phyloP scores from a whole-genome alignment of 2,329 filamentous ascomycete species.

The Lachnum nothofagi region DNA sequence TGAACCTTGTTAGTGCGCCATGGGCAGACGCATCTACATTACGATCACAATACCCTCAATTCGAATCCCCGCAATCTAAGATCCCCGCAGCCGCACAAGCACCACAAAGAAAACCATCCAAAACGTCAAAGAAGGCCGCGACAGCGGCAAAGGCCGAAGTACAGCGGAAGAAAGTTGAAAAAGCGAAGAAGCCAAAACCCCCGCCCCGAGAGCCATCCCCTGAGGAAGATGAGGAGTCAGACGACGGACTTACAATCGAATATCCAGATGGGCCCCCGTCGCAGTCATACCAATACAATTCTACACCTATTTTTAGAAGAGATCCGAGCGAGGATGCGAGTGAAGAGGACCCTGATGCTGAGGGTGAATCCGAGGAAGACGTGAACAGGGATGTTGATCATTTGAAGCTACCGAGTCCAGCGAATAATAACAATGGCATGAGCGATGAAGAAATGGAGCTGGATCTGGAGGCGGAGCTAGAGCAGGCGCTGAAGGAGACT shows the following conservation, averaged over 20 bases:
- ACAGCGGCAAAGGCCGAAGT: constrained; percentile 28
- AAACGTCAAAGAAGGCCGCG: constrained; percentile 26
- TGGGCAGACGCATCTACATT: constrained; percentile 61
- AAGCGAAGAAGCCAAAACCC: constrained; percentile 33
- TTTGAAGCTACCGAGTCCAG: constrained; percentile 51
- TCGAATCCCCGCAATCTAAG: constrained; percentile 34
- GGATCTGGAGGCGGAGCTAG: constrained; percentile 32
- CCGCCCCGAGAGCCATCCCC: constrained; percentile 28
- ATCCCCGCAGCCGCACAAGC: constrained; percentile 3
- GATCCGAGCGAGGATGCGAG: constrained; percentile 35
- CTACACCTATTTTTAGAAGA: constrained; percentile 25
- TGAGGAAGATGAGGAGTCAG: constrained; percentile 42
- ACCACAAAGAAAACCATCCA: constrained; percentile 25
- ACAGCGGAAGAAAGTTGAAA: constrained; percentile 30
- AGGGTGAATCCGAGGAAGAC: constrained; percentile 39
- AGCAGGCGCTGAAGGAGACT: constrained; percentile 29
- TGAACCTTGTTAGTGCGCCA: constrained; percentile 73
- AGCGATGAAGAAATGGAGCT: constrained; percentile 31
- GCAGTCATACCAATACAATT: constrained; percentile 21
- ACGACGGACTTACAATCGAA: constrained; percentile 54
- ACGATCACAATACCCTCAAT: constrained; percentile 61
- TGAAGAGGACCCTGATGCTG: constrained; percentile 44
- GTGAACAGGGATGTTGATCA: constrained; percentile 34
- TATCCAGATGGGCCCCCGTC: constrained; percentile 49
- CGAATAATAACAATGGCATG: constrained; percentile 34